Evolutionary conservation across 768 basidiomycete genomes (phyloP).

Genomic region (Aureoboletus auriporus): DNA sequence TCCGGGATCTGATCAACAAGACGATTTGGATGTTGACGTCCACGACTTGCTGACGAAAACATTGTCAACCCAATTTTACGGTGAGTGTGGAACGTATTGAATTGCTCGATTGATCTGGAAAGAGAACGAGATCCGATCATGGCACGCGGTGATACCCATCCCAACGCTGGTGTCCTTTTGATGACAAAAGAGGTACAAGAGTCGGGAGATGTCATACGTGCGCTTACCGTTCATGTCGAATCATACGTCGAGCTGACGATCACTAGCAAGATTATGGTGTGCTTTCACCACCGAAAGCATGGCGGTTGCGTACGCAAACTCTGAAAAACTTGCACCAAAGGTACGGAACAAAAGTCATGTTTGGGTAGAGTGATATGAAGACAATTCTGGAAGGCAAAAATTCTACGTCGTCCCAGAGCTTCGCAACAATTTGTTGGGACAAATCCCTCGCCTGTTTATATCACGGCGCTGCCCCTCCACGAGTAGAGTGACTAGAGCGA

Average conservation of each 20-base stretch:
- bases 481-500: constrained; percentile 9
- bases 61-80: constrained; percentile 46
- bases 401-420: constrained; percentile 28
- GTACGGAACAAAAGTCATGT: constrained; percentile 32
- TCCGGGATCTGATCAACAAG: constrained; percentile 7
- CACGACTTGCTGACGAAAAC: constrained; percentile 48
- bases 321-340: constrained; percentile 50
- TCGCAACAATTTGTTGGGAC: constrained; percentile 2
- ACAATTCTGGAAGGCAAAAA: constrained; percentile 28
- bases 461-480: constrained; percentile 48
- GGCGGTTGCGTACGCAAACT: constrained; percentile 70
- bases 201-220: constrained; percentile 25
- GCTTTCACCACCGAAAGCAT: constrained; percentile 81
- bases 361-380: not conserved
- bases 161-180: constrained; percentile 61
- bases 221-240: constrained; percentile 1
- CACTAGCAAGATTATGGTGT: constrained; percentile 70
- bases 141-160: constrained; percentile 38
- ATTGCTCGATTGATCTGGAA: not conserved
- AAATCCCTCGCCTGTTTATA: constrained; percentile 45
- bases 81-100: constrained; percentile 34
- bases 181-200: constrained; percentile 45
- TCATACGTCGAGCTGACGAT: not conserved
- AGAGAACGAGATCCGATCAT: constrained; percentile 31
- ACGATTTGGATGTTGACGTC: constrained; percentile 40